Evolutionary conservation across 345 rosid genomes (phyloP).

Genomic region (Syzygium aqueum): DNA sequence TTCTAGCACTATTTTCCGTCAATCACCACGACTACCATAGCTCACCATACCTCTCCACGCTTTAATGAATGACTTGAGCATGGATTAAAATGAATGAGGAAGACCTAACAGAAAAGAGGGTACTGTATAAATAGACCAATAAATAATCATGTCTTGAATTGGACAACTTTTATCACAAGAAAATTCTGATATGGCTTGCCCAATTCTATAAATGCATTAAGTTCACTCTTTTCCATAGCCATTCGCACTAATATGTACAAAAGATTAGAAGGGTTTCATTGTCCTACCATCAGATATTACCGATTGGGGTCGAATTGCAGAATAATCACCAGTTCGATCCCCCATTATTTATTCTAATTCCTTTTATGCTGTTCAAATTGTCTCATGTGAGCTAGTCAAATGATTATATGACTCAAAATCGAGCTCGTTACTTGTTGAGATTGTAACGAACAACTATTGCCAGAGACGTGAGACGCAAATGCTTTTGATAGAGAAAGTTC

Average conservation of each 20-base stretch:
- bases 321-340: background rate
- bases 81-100: background rate
- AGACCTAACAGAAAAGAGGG: background rate
- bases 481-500: background rate
- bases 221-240: background rate
- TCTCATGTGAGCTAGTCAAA: background rate
- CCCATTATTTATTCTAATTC: background rate
- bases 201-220: background rate
- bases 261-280: background rate
- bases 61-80: background rate
- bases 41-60: background rate
- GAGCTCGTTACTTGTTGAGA: background rate
- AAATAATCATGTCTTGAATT: background rate
- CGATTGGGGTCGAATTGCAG: background rate
- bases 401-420: background rate
- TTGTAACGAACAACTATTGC: background rate
- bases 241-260: background rate
- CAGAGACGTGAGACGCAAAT: background rate
- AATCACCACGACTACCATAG: background rate
- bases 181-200: background rate
- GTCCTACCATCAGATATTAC: background rate
- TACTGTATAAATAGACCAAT: background rate
- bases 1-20: background rate
- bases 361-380: background rate
- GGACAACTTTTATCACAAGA: background rate